Evolutionary conservation across 495 filamentous ascomycete species (phyloP).

Genomic region (Thozetella sp.): DNA sequence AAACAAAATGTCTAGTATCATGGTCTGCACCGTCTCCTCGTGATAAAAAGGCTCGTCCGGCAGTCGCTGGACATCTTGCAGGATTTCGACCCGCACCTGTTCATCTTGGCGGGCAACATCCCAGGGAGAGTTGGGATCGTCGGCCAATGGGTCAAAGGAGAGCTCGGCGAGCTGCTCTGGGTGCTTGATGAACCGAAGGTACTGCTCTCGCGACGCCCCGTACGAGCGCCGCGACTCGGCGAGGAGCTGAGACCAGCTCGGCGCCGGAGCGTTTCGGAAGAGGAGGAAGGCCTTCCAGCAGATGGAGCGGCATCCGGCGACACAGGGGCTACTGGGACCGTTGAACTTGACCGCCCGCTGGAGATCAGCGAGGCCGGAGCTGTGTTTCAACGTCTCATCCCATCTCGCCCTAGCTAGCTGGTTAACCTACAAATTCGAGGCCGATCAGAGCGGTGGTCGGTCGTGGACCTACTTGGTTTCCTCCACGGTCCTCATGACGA

Average conservation of each 20-base stretch:
- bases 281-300: constrained; percentile 95
- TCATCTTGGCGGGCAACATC: constrained; percentile 82
- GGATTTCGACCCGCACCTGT: constrained; percentile 80
- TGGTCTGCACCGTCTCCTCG: constrained; percentile 72
- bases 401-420: constrained; percentile 52
- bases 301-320: constrained; percentile 77
- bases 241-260: constrained; percentile 70
- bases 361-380: constrained; percentile 63
- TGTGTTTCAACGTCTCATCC: constrained; percentile 64
- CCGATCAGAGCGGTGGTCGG: not conserved
- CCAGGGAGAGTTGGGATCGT: constrained; percentile 90
- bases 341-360: constrained; percentile 62
- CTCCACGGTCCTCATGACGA: constrained; percentile 62
- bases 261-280: constrained; percentile 66
- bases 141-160: constrained; percentile 79
- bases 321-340: constrained; percentile 60
- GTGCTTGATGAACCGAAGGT: constrained; percentile 78
- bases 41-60: constrained; percentile 93
- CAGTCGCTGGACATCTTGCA: constrained; percentile 93
- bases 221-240: constrained; percentile 74
- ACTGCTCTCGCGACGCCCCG: constrained; percentile 67
- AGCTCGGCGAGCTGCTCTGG: constrained; percentile 74
- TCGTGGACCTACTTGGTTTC: constrained; percentile 62
- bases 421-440: not conserved
- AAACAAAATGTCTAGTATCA: constrained; percentile 87